Conservation (phyloP, 768 basidiomycete species). For the Butyriboletus loyo region DNA sequence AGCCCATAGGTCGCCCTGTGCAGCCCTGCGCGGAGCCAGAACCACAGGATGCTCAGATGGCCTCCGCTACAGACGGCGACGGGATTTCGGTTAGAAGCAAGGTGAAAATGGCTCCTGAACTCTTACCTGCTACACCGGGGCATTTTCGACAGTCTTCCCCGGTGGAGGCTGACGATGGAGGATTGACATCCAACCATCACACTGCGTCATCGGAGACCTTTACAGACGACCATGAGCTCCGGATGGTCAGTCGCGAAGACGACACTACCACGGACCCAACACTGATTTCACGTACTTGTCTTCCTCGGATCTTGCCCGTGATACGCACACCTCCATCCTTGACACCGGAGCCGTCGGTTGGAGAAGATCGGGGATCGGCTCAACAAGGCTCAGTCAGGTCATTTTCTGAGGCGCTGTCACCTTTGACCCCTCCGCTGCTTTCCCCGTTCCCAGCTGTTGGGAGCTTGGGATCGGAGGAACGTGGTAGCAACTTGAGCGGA, state of each 20-base stretch:
- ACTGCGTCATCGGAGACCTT: conserved; percentile 3
- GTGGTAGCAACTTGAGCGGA: not conserved
- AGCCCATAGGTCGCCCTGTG: not conserved
- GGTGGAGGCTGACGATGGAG: not conserved
- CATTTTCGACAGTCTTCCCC: not conserved
- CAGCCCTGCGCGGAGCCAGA: not conserved
- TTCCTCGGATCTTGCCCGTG: not conserved
- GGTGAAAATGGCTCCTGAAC: not conserved
- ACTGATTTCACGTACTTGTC: not conserved
- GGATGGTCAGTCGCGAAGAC: not conserved
- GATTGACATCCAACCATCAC: not conserved
- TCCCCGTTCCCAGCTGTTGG: not conserved
- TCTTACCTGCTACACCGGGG: no score
- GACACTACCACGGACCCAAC: not conserved
- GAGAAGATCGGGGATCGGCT: not conserved
- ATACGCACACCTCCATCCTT: conserved; percentile 5
- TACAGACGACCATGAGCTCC: not conserved
- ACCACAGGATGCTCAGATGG: not conserved
- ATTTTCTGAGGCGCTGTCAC: not conserved
- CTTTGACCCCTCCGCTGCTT: conserved; percentile 3
- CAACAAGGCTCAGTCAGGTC: not conserved
- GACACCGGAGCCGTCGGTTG: not conserved
- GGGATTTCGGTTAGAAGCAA: not conserved
- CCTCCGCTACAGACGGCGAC: not conserved
- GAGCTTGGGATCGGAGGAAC: not conserved